phyloP scores from a whole-genome alignment of 805 yeast genomes.

The Cyberlindnera amylophila region DNA sequence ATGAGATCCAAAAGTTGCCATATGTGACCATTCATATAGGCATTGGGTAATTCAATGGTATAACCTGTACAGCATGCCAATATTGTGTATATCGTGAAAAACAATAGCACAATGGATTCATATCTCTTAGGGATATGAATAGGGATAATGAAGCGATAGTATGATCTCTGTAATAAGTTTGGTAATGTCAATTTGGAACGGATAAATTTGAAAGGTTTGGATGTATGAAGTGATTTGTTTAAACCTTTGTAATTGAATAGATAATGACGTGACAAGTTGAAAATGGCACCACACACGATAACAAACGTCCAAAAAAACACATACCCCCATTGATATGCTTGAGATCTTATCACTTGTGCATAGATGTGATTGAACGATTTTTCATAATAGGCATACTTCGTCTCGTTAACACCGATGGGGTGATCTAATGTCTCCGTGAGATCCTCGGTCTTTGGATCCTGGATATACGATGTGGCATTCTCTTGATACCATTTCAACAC shows the following conservation, averaged over 20 bases:
- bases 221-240: conserved; percentile 16
- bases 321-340: conserved; percentile 44
- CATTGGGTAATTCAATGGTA: conserved; percentile 35
- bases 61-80: conserved; percentile 35
- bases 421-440: conserved; percentile 23
- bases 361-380: conserved; percentile 35
- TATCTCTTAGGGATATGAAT: conserved; percentile 30
- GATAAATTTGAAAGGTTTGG: conserved; percentile 15
- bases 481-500: conserved; percentile 32
- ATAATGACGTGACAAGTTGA: conserved; percentile 27
- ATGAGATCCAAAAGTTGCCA: conserved; percentile 35
- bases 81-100: conserved; percentile 31
- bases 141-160: conserved; percentile 25
- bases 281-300: conserved; percentile 29
- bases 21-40: conserved; percentile 30
- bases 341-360: conserved; percentile 35
- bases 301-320: conserved; percentile 39
- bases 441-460: conserved; percentile 30
- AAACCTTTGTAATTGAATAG: conserved; percentile 26
- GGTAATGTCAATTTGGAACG: conserved; percentile 29
- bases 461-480: conserved; percentile 34
- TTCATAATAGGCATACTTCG: conserved; percentile 32
- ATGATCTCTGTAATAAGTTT: conserved; percentile 25
- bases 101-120: conserved; percentile 29
- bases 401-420: conserved; percentile 32